Evolutionary conservation across 768 basidiomycete species (phyloP), one percentile per base, ranked within the genome.

Genomic region (Agaricus bisporus): DNA sequence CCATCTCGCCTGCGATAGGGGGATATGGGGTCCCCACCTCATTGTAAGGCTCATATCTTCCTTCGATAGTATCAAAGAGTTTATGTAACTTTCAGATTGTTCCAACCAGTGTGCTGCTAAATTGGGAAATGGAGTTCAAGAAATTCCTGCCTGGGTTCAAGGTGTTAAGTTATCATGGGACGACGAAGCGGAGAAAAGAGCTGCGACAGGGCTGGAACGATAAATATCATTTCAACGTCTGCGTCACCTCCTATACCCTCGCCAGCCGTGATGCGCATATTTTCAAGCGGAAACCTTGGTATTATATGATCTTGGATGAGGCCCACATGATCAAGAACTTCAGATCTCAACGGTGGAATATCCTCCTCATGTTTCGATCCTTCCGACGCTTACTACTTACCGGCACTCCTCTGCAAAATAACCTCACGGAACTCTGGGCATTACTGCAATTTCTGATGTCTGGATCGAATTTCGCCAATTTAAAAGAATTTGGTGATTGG

Each of bases 301-400:
- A 93, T 64, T 97, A 97, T 62, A 90, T 97, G 87, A 83, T 97
- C 51, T 82, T 97, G 5, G 93, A 97, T 64, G 93, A 97, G 68
- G 94, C 93, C 6, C 93, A 97, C 64, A 95, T 95, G 83, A 94
- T 97, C 82, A 95, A 95, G 72, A 97, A 97, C 66, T 95, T 95
- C 73, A 85, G 85, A 63, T 91, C 89, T 0, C 91, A 97, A 65
- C 80, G 94, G 36, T 97, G 94, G 93, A 91, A 91, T 61, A 91
- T 85, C 28, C 69, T 97, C 9, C 76, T 95, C 11, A 88, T 91
- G 78, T 95, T 95, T 68, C 80, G 86, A 28, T 88, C 87, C 9
- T 88, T 87, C 64, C 81, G 89, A 28, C 85, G 97, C 11, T 74
- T 99, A 38, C 79, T 98, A 48, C 70, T 99, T 48, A 99, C 97